Base-by-base conservation (phyloP, 805 yeast genomes). In the Candida taoyuanica region DNA sequence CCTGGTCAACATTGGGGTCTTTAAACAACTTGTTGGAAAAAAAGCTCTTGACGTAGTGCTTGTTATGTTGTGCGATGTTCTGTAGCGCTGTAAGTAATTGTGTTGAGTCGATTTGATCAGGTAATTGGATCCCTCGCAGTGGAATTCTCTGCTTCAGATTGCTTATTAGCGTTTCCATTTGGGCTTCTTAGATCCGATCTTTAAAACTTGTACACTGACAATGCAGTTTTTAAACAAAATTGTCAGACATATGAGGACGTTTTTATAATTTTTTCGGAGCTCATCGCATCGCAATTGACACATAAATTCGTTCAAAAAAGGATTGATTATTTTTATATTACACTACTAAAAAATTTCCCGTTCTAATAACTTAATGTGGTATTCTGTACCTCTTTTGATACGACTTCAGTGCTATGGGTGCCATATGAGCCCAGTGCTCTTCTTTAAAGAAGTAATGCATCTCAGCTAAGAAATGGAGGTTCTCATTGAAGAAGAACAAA, bases 31-130 rank as follows among this genome's bases (percentile, higher is more conserved):
- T 55, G 35, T 71, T 67, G 25, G 43, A 28, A 11, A 78, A 47
- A 23, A 78, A 67, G 5, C 50, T 43, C 48, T 71, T 73, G 31
- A 67, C 67, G 49, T 81, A 81, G 56, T 67, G 67, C 11, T 74
- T 66, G 54, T 81, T 81, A n/a, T 50, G 33, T 4, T 39, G n/a
- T 13, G 49, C 28, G 13, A 62, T 55, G 9, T 28, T 17, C 2
- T 35, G 23, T 5, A 64, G 35, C 2, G 53, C 47, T 1, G 26
- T 16, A 1, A 57, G 30, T 6, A 64, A 52, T 5, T 29, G 27
- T 1, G 39, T 36, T 2, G 47, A 15, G 31, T 48, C 39, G 5
- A 58, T 23, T 9, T 36, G 35, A 3, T 28, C 14, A 8, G 57
- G 52, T 2, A 49, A 18, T 2, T 14, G 8, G 4, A 53, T 30